These are phyloP conservation scores for Populus hybrid DNA, from an alignment of 441 rosid genomes.

Conservation along the genomic window DNA sequence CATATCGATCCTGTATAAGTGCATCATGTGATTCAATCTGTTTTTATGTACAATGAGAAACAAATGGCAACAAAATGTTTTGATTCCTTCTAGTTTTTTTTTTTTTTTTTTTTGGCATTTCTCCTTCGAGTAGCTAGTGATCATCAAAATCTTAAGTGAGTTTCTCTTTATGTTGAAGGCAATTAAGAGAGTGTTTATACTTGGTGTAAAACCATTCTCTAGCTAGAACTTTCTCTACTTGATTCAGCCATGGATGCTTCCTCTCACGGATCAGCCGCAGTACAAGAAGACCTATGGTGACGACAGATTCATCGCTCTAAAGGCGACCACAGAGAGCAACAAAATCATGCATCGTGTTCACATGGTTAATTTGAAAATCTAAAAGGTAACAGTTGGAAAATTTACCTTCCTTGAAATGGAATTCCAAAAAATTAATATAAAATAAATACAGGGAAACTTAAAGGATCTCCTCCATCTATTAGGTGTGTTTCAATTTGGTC, in stretches of 20 bases:
- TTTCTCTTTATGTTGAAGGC: not conserved
- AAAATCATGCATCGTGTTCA: not conserved
- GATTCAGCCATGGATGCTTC: not conserved
- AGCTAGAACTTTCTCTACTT: not conserved
- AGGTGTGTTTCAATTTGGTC: not conserved
- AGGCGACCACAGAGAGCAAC: not conserved
- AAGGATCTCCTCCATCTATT: not conserved
- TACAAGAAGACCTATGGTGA: not conserved
- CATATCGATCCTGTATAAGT: not conserved
- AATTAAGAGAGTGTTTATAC: not conserved
- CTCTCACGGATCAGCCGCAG: not conserved
- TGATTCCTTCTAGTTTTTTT: not conserved
- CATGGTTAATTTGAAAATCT: not conserved
- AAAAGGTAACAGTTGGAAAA: not conserved
- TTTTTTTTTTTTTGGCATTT: not conserved
- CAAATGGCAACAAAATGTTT: not conserved
- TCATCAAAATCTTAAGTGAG: not conserved
- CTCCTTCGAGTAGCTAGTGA: not conserved
- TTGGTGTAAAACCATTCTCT: not conserved
- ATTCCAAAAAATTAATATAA: no score
- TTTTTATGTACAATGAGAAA: not conserved
- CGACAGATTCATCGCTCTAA: not conserved
- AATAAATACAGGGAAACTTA: not conserved
- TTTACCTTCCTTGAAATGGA: not conserved
- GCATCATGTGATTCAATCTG: slow-evolving; percentile 2